Conservation (phyloP, 2,329 filamentous ascomycete genomes). For the Penicillium oxalicum region DNA sequence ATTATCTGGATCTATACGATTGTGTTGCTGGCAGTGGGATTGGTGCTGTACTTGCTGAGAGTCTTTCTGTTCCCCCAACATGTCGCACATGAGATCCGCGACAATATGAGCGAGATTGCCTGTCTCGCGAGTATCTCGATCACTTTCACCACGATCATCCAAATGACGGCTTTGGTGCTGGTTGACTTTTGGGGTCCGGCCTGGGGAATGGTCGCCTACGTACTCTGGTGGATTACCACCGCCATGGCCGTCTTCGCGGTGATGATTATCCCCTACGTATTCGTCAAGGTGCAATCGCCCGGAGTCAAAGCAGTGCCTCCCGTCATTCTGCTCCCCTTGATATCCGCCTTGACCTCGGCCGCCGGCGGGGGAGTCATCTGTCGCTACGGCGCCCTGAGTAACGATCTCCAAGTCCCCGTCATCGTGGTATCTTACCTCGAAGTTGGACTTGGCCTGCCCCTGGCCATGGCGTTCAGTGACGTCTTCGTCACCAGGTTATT, state of each 20-base stretch:
- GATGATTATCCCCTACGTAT: constrained; percentile 31
- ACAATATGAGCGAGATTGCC: constrained; percentile 31
- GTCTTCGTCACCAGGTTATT: constrained; percentile 33
- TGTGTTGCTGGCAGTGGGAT: constrained; percentile 24
- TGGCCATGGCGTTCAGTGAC: constrained; percentile 29
- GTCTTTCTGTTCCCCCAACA: constrained; percentile 27
- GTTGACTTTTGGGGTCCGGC: constrained; percentile 20
- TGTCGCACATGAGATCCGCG: constrained; percentile 25
- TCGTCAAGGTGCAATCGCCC: constrained; percentile 33
- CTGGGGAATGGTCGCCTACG: constrained; percentile 21
- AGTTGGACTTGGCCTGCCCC: constrained; percentile 29
- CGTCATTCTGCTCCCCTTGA: constrained; percentile 32
- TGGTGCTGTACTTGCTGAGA: constrained; percentile 28
- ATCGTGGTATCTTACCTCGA: constrained; percentile 40
- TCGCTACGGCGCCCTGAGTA: constrained; percentile 20
- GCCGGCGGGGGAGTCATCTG: constrained; percentile 36
- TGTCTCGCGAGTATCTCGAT: constrained; percentile 38
- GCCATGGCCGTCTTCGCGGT: constrained; percentile 28
- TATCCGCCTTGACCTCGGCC: constrained; percentile 37
- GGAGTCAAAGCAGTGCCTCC: constrained; percentile 32
- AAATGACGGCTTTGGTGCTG: constrained; percentile 46
- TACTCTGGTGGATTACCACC: constrained; percentile 41
- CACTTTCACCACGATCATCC: constrained; percentile 30
- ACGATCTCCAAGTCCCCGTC: constrained; percentile 31
- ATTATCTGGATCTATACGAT: constrained; percentile 27